Base-by-base conservation (phyloP, 2,329 filamentous ascomycete genomes). In the Trichoderma lentiforme region DNA sequence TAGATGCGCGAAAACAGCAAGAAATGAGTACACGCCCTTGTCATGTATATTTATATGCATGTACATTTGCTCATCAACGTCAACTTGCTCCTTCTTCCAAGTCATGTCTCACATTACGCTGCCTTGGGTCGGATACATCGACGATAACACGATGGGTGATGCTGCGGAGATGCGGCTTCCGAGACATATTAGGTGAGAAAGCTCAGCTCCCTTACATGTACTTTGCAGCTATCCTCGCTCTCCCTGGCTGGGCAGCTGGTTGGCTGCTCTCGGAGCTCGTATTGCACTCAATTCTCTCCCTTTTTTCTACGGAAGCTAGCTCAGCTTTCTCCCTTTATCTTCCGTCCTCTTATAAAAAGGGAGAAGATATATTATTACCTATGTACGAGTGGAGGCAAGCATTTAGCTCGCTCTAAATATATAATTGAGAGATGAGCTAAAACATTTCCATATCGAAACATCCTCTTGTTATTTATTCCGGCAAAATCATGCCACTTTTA, bases 31-130 rank as follows among this genome's bases (percentile, higher is more conserved):
- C 47, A 53, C 47, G 47, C 47, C 47, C 47, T 24, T 53, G n/a
- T 21, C 43, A 12, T 12, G 47, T 53, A 24, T 53, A 53, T 36
- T 36, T 11, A 53, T 53, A 53, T 21, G 5, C 43, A 51, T 51
- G n/a, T 14, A 53, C 21, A 24, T 53, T 53, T 24, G 21, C 24
- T 53, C 21, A 24, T 53, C 21, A 24, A 24, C 11, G 5, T 14
- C 5, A 3, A 12, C 47, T 21, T 53, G 47, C 47, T 24, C 47
- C 47, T 53, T 53, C 26, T 58, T 43, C 34, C 51, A 67, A 34
- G 53, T 58, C n/a, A 4, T 58, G 51, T 67, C 39, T 67, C 64
- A 67, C 24, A 67, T 58, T 53, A 67, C 26, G 64, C 64, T 28
- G 51, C 32, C 47, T 24, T n/a, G 24, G 21, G 14, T 65, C 62